Evolutionary conservation across 306 rosid genomes (phyloP).

Genomic region (Sindora glabra): DNA sequence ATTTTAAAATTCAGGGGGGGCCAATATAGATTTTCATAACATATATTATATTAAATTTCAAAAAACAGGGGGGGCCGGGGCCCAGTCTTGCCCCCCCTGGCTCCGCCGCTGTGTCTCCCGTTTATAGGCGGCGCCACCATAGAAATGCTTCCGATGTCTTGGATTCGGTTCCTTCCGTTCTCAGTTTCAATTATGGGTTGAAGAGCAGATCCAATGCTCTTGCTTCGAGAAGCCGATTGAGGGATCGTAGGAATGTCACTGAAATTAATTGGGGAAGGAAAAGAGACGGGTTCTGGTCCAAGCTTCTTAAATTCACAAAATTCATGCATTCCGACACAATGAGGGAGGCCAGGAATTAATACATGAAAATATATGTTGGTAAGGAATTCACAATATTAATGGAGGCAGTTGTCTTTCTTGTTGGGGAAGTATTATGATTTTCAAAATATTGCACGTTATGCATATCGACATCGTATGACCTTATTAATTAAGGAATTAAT

Average conservation of each 20-base stretch:
- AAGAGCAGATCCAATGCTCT: constrained; percentile 55
- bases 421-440: too few relatives aligned
- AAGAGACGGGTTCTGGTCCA: constrained; percentile 60
- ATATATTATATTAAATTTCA: too few relatives aligned
- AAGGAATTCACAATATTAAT: too few relatives aligned
- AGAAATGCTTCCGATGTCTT: constrained; percentile 29
- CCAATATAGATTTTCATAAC: too few relatives aligned
- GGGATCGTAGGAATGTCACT: constrained; percentile 1
- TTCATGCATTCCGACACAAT: constrained; percentile 22
- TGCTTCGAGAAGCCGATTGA: constrained; percentile 13
- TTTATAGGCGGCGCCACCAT: constrained; percentile 21
- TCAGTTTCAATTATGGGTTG: constrained; percentile 19
- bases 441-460: too few relatives aligned
- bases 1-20: too few relatives aligned
- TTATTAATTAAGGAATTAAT: background rate
- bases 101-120: too few relatives aligned
- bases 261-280: constrained; percentile 13
- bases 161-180: constrained; percentile 31
- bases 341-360: constrained; percentile 13
- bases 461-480: background rate
- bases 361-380: too few relatives aligned
- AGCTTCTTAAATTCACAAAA: constrained; percentile 38
- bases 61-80: too few relatives aligned
- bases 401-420: too few relatives aligned
- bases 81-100: too few relatives aligned